Conservation (phyloP, 2,329 filamentous ascomycete species). For the Phoma sp. region DNA sequence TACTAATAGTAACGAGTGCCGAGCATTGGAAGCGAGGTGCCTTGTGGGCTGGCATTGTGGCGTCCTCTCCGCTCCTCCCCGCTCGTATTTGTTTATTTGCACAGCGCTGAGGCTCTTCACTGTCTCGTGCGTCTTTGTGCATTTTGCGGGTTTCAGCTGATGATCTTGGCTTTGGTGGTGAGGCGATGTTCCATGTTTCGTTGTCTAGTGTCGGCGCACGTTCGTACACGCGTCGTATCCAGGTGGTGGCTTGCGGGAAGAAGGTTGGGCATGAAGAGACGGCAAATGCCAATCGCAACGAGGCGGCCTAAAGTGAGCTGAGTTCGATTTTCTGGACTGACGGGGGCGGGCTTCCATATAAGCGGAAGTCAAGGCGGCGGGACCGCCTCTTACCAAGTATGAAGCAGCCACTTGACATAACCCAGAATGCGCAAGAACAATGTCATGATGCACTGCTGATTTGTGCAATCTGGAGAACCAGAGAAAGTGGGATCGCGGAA, state of each 20-base stretch:
- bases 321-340: background rate
- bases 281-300: background rate
- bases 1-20: constrained; percentile 25
- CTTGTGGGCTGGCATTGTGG: constrained; percentile 16
- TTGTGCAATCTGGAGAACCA: no score
- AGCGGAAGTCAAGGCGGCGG: no score
- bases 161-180: background rate
- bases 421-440: no score
- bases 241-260: background rate
- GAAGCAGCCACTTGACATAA: no score
- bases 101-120: constrained; percentile 12
- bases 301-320: background rate
- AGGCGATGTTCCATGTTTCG: background rate
- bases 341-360: no score
- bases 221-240: background rate
- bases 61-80: constrained; percentile 24
- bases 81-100: constrained; percentile 34
- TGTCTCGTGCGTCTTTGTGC: background rate
- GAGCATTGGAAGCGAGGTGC: constrained; percentile 10
- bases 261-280: background rate
- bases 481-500: no score
- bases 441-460: no score
- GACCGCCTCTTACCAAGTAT: no score
- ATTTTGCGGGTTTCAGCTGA: background rate
- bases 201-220: background rate